Conservation (phyloP, 2,329 filamentous ascomycete species). For the Clarireedia hainanense region DNA sequence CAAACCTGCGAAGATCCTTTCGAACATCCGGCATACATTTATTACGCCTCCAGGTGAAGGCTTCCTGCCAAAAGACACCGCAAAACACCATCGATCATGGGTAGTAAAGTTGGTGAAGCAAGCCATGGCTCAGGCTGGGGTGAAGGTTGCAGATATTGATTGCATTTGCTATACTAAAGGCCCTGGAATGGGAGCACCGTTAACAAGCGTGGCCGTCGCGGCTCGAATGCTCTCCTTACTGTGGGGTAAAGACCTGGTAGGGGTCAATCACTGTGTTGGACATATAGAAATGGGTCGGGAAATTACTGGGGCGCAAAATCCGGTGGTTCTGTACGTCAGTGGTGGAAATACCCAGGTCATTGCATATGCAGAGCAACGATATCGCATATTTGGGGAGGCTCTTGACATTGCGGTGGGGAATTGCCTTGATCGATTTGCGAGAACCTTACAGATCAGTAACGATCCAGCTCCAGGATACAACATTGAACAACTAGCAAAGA, state of each 20-base stretch:
- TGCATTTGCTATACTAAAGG: constrained; percentile 95
- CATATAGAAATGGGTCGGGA: constrained; percentile 98
- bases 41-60: constrained; percentile 85
- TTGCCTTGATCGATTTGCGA: constrained; percentile 90
- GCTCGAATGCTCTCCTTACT: constrained; percentile 75
- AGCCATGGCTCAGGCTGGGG: constrained; percentile 63
- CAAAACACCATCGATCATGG: constrained; percentile 80
- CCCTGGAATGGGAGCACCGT: constrained; percentile 91
- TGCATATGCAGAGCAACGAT: constrained; percentile 87
- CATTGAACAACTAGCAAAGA: constrained; percentile 87
- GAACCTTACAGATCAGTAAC: constrained; percentile 85
- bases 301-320: constrained; percentile 85
- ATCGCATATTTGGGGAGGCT: constrained; percentile 96
- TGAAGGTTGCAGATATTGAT: constrained; percentile 60
- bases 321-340: constrained; percentile 90
- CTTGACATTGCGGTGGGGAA: constrained; percentile 97
- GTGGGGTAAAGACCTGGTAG: constrained; percentile 83
- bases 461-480: constrained; percentile 97
- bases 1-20: constrained; percentile 59
- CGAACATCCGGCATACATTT: constrained; percentile 93
- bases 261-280: constrained; percentile 96
- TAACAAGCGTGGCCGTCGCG: constrained; percentile 78
- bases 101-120: constrained; percentile 74
- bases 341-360: constrained; percentile 98
- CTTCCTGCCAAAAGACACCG: constrained; percentile 94